Evolutionary conservation across 2,329 filamentous ascomycete species (phyloP).

Genomic region (Phialophora tarda): DNA sequence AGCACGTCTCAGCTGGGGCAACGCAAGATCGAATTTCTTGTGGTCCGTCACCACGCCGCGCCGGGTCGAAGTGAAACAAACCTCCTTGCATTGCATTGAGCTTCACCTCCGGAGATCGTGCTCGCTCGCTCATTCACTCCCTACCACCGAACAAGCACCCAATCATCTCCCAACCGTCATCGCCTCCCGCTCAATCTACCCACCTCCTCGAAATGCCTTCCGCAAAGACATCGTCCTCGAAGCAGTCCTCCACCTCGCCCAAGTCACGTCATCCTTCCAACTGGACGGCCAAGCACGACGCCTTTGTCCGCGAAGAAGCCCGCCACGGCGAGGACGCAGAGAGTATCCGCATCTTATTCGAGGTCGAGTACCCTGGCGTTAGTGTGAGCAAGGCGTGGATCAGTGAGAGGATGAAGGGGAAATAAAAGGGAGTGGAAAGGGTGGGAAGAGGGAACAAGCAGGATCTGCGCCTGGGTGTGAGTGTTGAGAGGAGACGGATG

Average conservation of each 20-base stretch:
- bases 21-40: background rate
- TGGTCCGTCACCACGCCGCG: background rate
- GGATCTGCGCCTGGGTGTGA: background rate
- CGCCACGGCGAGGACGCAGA: constrained; percentile 37
- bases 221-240: background rate
- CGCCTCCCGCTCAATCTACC: background rate
- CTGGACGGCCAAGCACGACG: constrained; percentile 36
- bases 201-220: constrained; percentile 1
- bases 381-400: constrained; percentile 29
- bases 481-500: too few species aligned
- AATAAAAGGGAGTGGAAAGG: background rate
- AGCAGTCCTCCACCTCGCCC: background rate
- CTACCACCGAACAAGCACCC: background rate
- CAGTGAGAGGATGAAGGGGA: constrained; percentile 23
- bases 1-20: background rate
- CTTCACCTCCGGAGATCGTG: background rate
- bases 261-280: background rate
- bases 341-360: constrained; percentile 40
- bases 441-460: background rate
- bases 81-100: background rate
- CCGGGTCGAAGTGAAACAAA: background rate
- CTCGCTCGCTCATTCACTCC: background rate
- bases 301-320: constrained; percentile 34
- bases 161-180: background rate
- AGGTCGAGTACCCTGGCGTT: constrained; percentile 40